Base-by-base conservation (phyloP, 1,284 basidiomycete genomes). In the Fistulina hepatica region DNA sequence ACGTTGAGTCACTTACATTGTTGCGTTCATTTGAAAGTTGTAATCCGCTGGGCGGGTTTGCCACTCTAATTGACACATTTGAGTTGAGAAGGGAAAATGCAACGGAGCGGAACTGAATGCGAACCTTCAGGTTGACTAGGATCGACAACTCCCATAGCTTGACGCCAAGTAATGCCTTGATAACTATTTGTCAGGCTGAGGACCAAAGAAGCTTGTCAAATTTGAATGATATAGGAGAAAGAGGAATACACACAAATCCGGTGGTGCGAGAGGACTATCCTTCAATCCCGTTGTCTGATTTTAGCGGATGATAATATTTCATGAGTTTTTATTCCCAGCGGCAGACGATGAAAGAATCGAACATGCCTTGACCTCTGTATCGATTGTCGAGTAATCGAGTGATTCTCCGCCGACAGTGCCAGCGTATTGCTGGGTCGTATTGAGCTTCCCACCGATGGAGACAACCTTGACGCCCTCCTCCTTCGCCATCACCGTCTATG, bases 351-450 rank as follows among this genome's bases (percentile, higher is more conserved):
- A 39, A 52, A 33, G 41, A 65, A n/a, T n/a, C n/a, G n/a, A n/a
- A n/a, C n/a, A n/a, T n/a, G n/a, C 69, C 63, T 75, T 76, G 43
- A 76, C 61, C 50, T 75, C 69, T 6, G 71, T 71, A 46, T 76
- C 73, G 25, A 78, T 70, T 3, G 60, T 65, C 1, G 64, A 58
- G 49, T 71, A 76, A 41, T 65, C 64, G n/a, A 65, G 67, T 4
- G 69, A 73, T 54, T 77, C 69, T 1, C 73, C 74, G 6, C 74
- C 75, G 22, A 77, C 73, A 27, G 67, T 67, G 11, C 74, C 74
- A 43, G 72, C 75, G 51, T 76, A 77, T 44, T 76, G 63, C 49
- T 76, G 75, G 13, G 53, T 53, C 15, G 67, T 56, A 33, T 57
- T 60, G 26, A 62, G 51, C 46, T 67, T 65, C 16, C 74, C 74